Evolutionary conservation across 2,329 filamentous ascomycete species (phyloP), one percentile per base, ranked within the genome.

Genomic region (Xenoacremonium recifei): DNA sequence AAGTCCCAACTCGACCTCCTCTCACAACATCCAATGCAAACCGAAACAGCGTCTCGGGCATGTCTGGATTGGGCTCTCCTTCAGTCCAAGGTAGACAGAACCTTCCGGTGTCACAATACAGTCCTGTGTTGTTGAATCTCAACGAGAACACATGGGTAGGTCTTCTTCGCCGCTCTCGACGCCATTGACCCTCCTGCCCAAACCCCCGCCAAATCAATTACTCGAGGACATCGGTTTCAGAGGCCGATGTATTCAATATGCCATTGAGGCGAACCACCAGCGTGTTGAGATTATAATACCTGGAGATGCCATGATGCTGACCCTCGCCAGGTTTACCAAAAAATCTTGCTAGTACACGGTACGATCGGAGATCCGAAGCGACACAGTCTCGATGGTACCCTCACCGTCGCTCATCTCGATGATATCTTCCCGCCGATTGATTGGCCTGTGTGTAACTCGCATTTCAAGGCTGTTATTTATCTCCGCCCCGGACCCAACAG

Each of bases 391-490:
- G 89, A 96, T 60, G 93, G 93, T 51, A 85, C 71, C 21, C 59
- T 97, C 37, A 89, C 84, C 3, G 79, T 96, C 47, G 85, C 78
- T 58, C 87, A 93, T 58, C 79, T 90, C 53, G 87, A 96, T 64
- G 89, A 95, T 63, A 82, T 72, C 47, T 96, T 96, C 62, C 91
- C 92, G 6, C 72, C 87, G 1, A 87, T 83, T 11, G 77, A 75
- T 53, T 97, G 92, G 91, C 92, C 91, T 2, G 92, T 96, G 10
- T 85, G 76, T 61, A 85, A 89, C 49, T 95, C 88, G 3, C 84
- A 91, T 63, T 97, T 96, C 76, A 97, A 97, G 69, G 86, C 86
- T 5, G 73, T 97, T 21, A 77, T 96, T 9, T 89, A 96, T 64
- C 79, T 99, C n/a, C 82, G 87, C 50, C 91, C 93, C 4, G 93